These are phyloP conservation scores for Persicaria tinctoria DNA, from an alignment of 148 eudicot species.

Conservation along the genomic window DNA sequence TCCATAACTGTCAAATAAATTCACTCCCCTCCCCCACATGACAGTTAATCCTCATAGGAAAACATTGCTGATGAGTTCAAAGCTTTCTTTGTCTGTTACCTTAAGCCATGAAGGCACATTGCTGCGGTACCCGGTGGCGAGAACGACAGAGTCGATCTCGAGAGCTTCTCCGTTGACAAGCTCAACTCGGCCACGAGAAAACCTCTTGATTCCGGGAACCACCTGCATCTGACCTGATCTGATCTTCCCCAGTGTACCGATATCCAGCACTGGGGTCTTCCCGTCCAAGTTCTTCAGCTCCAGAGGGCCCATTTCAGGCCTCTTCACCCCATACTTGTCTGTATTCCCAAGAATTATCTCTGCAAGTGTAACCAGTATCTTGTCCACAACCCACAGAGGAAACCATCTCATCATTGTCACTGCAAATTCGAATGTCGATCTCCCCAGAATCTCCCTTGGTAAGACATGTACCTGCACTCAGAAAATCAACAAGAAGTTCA, in stretches of 20 bases:
- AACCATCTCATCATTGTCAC: constrained; percentile 46
- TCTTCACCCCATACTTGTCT: constrained; percentile 62
- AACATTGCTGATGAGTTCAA: not conserved
- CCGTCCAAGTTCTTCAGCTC: constrained; percentile 72
- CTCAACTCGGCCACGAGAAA: constrained; percentile 44
- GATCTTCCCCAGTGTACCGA: constrained; percentile 60
- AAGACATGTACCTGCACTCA: constrained; percentile 64
- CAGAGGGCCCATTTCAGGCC: constrained; percentile 71
- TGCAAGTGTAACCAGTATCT: constrained; percentile 42
- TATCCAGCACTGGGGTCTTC: constrained; percentile 78
- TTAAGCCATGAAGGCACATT: constrained; percentile 84
- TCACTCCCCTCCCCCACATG: constrained; percentile 7
- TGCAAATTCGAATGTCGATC: constrained; percentile 80
- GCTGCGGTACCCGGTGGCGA: constrained; percentile 84
- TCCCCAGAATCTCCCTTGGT: constrained; percentile 70
- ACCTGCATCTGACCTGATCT: constrained; percentile 59
- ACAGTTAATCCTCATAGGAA: not conserved
- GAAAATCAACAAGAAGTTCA: not conserved
- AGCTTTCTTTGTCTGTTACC: constrained; percentile 30
- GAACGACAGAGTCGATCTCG: constrained; percentile 66
- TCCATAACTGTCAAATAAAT: constrained; percentile 50
- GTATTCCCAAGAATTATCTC: constrained; percentile 50
- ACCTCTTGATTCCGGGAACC: constrained; percentile 79
- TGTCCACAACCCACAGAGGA: constrained; percentile 56
- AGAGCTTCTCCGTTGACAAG: constrained; percentile 43